Evolutionary conservation across 148 eudicot genomes (phyloP), one percentile per base, ranked within the genome.

Genomic region (Selenicereus undatus): DNA sequence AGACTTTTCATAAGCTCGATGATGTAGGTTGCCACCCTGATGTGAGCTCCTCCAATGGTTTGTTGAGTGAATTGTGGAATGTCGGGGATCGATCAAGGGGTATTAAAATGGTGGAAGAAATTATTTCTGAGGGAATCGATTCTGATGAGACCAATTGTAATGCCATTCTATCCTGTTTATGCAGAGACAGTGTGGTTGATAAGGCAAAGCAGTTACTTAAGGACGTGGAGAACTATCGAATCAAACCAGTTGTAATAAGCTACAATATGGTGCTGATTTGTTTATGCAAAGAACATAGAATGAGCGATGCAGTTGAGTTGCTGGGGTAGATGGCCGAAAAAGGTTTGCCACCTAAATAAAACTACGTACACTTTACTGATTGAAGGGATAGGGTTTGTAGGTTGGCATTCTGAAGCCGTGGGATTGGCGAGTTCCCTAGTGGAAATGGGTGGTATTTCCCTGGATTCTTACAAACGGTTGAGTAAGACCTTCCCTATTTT

Each of bases 361-460:
- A 90, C 93, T 14, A 88, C 97, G 1, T 92, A 91, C 62, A 80
- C 81, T 79, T 76, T 92, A 73, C 36, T 92, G 85, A 76, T 88
- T 30, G 92, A 92, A 85, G 97, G 97, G 62, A 75, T 92, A 43
- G 97, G 97, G 17, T 92, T 88, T 82, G 83, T 88, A 71, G 93
- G 97, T 8, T 88, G 92, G 92, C 78, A 83, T 32, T 78, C 74
- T 24, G 89, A 88, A 2, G 32, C 32, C 32, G 32, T 92, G 88
- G 88, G 89, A 79, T 76, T 32, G 32, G 32, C 32, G 2, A 32
- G 32, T 32, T 32, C 83, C n/a, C 83, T 92, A 8, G 56, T 79
- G 68, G 60, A 73, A 75, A 89, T 76, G 69, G 73, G 85, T 32
- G 32, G 1, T 45, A 84, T 90, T 73, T 85, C 92, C 16, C 72